Evolutionary conservation across 2,329 filamentous ascomycete species (phyloP).

Genomic region (Claviceps fusiformis): DNA sequence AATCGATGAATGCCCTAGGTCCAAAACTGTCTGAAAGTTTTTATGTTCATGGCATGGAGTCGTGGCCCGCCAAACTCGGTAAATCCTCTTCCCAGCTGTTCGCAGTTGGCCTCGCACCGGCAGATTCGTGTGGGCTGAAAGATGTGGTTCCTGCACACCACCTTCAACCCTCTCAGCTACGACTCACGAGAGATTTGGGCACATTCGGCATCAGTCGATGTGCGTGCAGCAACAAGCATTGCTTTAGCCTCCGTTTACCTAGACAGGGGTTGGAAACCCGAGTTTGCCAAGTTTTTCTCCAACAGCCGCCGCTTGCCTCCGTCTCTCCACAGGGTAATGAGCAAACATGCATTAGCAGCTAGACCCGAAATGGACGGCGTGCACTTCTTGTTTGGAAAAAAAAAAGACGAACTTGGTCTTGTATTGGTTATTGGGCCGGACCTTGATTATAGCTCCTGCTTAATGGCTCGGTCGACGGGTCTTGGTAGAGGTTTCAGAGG

Average conservation of each 20-base stretch:
- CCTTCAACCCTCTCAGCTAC: slow-evolving; percentile 8
- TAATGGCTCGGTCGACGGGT: background rate
- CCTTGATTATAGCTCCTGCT: background rate
- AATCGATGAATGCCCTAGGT: background rate
- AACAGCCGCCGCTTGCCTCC: no score
- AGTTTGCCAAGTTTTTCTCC: background rate
- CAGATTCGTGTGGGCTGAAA: slow-evolving; percentile 13
- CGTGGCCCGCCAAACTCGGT: no score
- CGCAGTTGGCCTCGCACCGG: background rate
- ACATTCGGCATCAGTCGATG: background rate
- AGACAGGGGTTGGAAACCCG: background rate
- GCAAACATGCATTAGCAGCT: background rate
- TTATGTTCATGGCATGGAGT: background rate
- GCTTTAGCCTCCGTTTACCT: background rate
- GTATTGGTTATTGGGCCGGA: no score
- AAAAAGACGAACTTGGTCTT: background rate
- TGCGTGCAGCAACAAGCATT: background rate
- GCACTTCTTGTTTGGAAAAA: background rate
- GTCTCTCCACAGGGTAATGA: background rate
- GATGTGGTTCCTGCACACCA: slow-evolving; percentile 18
- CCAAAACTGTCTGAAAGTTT: background rate
- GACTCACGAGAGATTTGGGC: background rate
- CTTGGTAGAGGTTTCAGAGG: background rate
- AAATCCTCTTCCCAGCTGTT: background rate
- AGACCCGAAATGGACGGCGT: background rate